A percentile compares a stretch with the other conserved stretches of the same genome.
Evolutionary conservation across 2,329 filamentous ascomycete species (phyloP).

Genomic region (Aspergillus melleus): DNA sequence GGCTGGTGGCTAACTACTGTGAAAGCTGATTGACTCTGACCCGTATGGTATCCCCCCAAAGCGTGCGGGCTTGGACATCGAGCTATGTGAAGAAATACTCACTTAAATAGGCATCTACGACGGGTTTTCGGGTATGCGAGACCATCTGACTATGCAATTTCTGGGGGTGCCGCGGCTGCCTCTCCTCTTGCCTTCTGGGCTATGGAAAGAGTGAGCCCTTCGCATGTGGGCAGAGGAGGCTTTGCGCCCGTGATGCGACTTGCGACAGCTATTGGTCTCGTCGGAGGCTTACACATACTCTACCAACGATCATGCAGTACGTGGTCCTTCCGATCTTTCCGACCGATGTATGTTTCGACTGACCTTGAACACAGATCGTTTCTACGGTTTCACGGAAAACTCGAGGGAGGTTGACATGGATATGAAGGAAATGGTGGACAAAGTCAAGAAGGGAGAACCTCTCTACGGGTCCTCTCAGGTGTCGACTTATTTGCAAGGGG

Average conservation of each 20-base stretch:
- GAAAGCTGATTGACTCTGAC: slow-evolving; percentile 96
- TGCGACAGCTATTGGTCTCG: slow-evolving; percentile 67
- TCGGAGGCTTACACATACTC: slow-evolving; percentile 79
- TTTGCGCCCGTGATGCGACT: slow-evolving; percentile 83
- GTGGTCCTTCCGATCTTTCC: slow-evolving; percentile 39
- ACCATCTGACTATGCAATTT: slow-evolving; percentile 76
- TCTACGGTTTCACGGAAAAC: slow-evolving; percentile 95
- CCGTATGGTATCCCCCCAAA: slow-evolving; percentile 63
- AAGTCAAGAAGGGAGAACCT: slow-evolving; percentile 88
- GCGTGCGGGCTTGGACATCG: slow-evolving; percentile 6
- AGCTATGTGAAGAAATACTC: slow-evolving; percentile 16
- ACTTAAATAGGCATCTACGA: slow-evolving; percentile 73
- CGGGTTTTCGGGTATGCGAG: slow-evolving; percentile 87
- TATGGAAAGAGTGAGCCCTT: slow-evolving; percentile 83
- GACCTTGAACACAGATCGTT: slow-evolving; percentile 65
- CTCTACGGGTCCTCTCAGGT: slow-evolving; percentile 80
- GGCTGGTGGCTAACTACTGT: slow-evolving; percentile 21
- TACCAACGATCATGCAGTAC: slow-evolving; percentile 82
- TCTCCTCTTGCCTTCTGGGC: slow-evolving; percentile 72
- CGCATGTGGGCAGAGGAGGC: slow-evolving; percentile 77
- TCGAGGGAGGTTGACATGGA: slow-evolving; percentile 89
- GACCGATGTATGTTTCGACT: slow-evolving; percentile 4
- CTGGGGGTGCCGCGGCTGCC: slow-evolving; percentile 65
- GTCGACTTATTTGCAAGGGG: slow-evolving; percentile 88
- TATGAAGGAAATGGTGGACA: slow-evolving; percentile 96